Conservation (phyloP, 2,329 filamentous ascomycete genomes). For the Capronia epimyces region DNA sequence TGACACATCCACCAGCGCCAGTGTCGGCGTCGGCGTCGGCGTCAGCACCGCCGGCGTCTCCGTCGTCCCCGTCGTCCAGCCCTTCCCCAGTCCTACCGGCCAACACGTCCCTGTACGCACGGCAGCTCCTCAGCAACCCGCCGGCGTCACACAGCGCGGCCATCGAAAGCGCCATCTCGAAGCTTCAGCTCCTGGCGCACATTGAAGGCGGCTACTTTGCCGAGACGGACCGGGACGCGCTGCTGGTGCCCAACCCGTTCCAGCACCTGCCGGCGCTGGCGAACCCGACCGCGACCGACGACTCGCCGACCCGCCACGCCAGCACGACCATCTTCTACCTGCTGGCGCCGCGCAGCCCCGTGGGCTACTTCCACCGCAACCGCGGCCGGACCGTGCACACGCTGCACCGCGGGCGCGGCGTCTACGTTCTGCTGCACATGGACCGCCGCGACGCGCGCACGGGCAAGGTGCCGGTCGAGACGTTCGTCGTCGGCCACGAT, state of each 20-base stretch:
- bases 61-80: too few species aligned
- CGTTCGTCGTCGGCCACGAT: slow-evolving; percentile 58
- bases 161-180: slow-evolving; percentile 38
- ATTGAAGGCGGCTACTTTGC: slow-evolving; percentile 61
- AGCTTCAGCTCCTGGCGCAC: slow-evolving; percentile 50
- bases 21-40: too few species aligned
- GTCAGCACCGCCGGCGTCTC: too few species aligned
- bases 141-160: slow-evolving; percentile 32
- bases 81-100: background rate
- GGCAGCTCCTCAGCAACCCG: slow-evolving; percentile 4
- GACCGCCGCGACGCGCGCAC: slow-evolving; percentile 38
- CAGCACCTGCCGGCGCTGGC: slow-evolving; percentile 30
- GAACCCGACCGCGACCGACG: slow-evolving; percentile 36
- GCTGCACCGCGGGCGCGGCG: slow-evolving; percentile 56
- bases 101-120: slow-evolving; percentile 4
- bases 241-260: slow-evolving; percentile 53
- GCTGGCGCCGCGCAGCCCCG: slow-evolving; percentile 51
- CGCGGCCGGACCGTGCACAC: slow-evolving; percentile 59
- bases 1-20: background rate
- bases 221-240: slow-evolving; percentile 54
- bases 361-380: slow-evolving; percentile 61
- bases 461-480: slow-evolving; percentile 52
- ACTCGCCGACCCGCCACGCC: slow-evolving; percentile 46
- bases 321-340: slow-evolving; percentile 62
- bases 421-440: slow-evolving; percentile 60